Base-by-base conservation (phyloP, 2,329 filamentous ascomycete species). In the Penicillium sp. region DNA sequence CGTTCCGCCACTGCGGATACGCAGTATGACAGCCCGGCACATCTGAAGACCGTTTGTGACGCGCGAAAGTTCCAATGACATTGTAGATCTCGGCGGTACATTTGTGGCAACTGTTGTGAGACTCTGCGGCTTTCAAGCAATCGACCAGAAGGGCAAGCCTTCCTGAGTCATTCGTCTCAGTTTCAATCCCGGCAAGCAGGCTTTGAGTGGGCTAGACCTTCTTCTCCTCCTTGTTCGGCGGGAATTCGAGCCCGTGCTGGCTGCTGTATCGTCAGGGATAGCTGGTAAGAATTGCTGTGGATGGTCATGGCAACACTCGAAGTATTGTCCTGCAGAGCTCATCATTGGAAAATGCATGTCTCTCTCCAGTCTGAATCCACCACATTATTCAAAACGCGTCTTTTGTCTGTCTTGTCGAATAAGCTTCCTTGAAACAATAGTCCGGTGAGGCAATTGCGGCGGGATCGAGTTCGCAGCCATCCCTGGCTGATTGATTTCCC, bases 1-100 rank as follows among this genome's bases (percentile, higher is more conserved):
- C 15, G 14, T 33, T 28, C 33, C 32, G 32, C 34, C 36, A 39
- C 28, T 16, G 12, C 37, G 23, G 33, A 30, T 9, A 37, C 49
- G 35, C 20, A 40, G 43, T 49, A 42, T 49, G 28, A 48, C 42
- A 47, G 18, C 13, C 35, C 22, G 16, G 31, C 30, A 45, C 40
- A 52, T 51, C 44, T 45, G 45, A 52, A 52, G 39, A 32, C 42
- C 23, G 35, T 51, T 52, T 32, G 26, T 42, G 45, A 45, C 33
- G 33, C 39, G 32, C 33, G 35, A 26, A 41, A 38, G 42, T 45
- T 31, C 22, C 32, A 40, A 39, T 47, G 42, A 30, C 42, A 45
- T 43, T 39, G 39, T 32, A 41, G 31, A 23, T 6, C 26, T 13
- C n/a, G 27, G 9, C 16, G 37, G 29, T 29, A 18, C 25, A 32